Evolutionary conservation across 164 flowering plant species (phyloP).

Genomic region (Chloranthus sessilifolius): DNA sequence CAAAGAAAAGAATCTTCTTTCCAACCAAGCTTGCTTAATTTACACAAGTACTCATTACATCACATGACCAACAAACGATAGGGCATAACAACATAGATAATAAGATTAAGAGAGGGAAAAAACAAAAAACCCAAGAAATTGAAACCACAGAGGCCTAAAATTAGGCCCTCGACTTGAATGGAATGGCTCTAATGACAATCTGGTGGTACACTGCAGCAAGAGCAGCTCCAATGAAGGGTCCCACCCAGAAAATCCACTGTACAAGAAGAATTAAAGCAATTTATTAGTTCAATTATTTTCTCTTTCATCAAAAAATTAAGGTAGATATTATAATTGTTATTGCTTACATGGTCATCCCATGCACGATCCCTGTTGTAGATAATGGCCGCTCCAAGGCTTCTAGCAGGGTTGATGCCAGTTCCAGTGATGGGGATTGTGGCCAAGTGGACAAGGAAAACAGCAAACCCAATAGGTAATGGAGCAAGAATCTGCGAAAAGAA

Average conservation of each 20-base stretch:
- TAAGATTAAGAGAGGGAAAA: background rate
- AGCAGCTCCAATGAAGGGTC: conserved; percentile 62
- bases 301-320: too few species aligned
- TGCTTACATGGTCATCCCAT: conserved; percentile 59
- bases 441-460: conserved; percentile 68
- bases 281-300: too few species aligned
- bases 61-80: background rate
- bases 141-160: background rate
- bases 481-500: conserved; percentile 41
- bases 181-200: conserved; percentile 52
- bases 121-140: background rate
- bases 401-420: conserved; percentile 72
- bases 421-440: conserved; percentile 75
- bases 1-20: conserved; percentile 1
- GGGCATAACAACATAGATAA: background rate
- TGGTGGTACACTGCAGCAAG: conserved; percentile 57
- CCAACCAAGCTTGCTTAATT: conserved; percentile 8
- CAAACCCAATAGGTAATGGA: conserved; percentile 64
- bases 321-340: too few species aligned
- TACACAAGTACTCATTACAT: conserved; percentile 2
- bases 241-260: conserved; percentile 67
- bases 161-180: conserved; percentile 42
- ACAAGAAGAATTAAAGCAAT: too few species aligned
- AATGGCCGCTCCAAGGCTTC: conserved; percentile 68
- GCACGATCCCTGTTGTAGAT: conserved; percentile 52